These are phyloP conservation scores for Dactylellina leptospora DNA, from an alignment of 2,329 filamentous ascomycete genomes.

Conservation along the genomic window DNA sequence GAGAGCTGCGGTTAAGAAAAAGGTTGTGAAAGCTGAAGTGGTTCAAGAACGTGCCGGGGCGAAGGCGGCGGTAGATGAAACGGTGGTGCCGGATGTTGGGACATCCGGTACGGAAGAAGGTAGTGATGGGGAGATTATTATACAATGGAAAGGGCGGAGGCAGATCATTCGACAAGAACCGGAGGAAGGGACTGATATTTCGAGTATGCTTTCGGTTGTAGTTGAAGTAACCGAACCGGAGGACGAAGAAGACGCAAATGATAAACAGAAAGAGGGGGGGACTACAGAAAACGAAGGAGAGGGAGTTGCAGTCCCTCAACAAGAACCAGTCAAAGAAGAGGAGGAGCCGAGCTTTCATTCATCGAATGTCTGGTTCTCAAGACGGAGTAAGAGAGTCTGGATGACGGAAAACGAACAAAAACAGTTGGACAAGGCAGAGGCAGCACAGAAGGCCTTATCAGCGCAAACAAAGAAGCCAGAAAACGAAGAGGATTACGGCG, in stretches of 20 bases:
- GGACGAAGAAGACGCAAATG: background rate
- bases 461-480: background rate
- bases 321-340: background rate
- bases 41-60: constrained; percentile 13
- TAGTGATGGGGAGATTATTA: background rate
- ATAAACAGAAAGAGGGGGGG: background rate
- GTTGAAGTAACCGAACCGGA: constrained; percentile 25
- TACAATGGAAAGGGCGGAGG: background rate
- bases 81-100: background rate
- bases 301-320: background rate
- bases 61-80: background rate
- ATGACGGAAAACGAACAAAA: background rate
- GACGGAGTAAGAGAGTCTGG: background rate
- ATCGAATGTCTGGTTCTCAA: constrained; percentile 4
- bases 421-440: background rate
- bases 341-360: background rate
- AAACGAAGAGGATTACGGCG: constrained; percentile 8
- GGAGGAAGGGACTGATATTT: background rate
- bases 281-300: background rate
- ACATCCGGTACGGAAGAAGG: background rate
- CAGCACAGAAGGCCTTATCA: background rate
- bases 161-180: background rate
- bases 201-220: constrained; percentile 15
- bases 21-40: constrained; percentile 4
- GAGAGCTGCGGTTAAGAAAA: constrained; percentile 10